Base-by-base conservation (phyloP, 805 yeast species). In the Wickerhamomyces mucosus region DNA sequence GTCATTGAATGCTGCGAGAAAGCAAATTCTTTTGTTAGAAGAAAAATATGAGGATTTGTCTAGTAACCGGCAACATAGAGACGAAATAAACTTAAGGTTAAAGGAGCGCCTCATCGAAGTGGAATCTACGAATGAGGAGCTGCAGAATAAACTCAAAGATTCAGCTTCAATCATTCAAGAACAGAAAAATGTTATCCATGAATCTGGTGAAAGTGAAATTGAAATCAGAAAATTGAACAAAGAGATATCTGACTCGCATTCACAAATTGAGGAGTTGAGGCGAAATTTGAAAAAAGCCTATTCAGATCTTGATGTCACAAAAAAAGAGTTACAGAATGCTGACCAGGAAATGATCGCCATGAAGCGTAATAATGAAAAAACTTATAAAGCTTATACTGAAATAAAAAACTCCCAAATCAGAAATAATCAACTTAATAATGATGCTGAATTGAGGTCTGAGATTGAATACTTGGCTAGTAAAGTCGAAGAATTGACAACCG, bases 401-500 rank as follows among this genome's bases (percentile, higher is more conserved):
- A 25, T 36, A 20, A 40, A 37, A 36, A 37, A 35, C 32, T 19
- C 22, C 15, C 33, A 38, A 16, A 18, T 7, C 16, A 29, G 20
- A 19, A 12, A 24, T 10, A 29, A 31, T 23, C 19, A 27, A 25
- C 15, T 33, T 11, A 29, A 28, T 20, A 28, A 26, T 18, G 34
- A 34, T 18, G 41, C 35, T 8, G 33, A 31, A 4, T 22, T 56
- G 62, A 34, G 53, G 47, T 35, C 46, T 36, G 42, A 50, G 41
- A 26, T 50, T 51, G 39, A 40, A 40, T 20, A 44, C 36, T 31
- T 49, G n/a, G 30, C 45, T 4, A 27, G 28, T 9, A 57, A 66
- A 34, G 50, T 67, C 9, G 58, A 56, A 11, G 45, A 51, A 5
- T 45, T 67, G 33, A 58, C 56, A 21, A 42, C 46, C 14, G 64